A percentile compares a stretch with the other conserved stretches of the same genome.
These are phyloP conservation scores for Zelonia costaricensis DNA, from an alignment of 208 protist genomes.

Conservation along the genomic window DNA sequence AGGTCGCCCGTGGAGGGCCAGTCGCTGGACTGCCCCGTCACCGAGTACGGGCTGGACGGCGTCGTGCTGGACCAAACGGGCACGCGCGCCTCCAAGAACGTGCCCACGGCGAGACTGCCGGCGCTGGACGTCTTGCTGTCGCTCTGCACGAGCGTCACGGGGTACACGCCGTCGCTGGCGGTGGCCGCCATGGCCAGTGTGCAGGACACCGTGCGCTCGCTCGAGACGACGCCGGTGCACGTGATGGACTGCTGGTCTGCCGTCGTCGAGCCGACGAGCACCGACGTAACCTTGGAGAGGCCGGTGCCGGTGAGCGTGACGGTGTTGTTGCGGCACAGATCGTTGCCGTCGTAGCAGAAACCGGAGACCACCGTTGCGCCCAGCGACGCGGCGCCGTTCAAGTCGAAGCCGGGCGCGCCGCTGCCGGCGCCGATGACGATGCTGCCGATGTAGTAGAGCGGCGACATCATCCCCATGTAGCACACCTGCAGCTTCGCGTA, in stretches of 20 bases:
- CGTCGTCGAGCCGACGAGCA: constrained; percentile 13
- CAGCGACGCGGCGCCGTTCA: not conserved
- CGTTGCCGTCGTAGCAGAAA: constrained; percentile 14
- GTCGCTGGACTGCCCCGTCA: constrained; percentile 24
- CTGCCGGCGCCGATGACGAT: constrained; percentile 8
- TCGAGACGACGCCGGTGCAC: not conserved
- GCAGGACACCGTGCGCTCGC: constrained; percentile 9
- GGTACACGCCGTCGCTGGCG: constrained; percentile 16
- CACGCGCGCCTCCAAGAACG: not conserved
- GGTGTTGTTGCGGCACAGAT: constrained; percentile 2
- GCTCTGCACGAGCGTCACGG: constrained; percentile 16
- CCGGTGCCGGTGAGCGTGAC: constrained; percentile 1
- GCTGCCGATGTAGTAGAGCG: constrained; percentile 23
- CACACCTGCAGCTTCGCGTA: constrained; percentile 34
- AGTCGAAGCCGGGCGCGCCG: constrained; percentile 5
- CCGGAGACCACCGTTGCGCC: not conserved
- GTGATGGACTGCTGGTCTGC: not conserved
- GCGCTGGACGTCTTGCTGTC: not conserved
- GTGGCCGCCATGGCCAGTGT: not conserved
- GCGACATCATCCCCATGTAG: constrained; percentile 29
- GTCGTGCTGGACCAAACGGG: constrained; percentile 10
- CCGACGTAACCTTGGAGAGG: too few relatives aligned
- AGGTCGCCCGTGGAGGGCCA: constrained; percentile 29
- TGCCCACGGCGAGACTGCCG: constrained; percentile 19
- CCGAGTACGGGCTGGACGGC: not conserved